These are phyloP conservation scores for Litchi chinensis DNA, from an alignment of 345 rosid genomes.

Conservation along the genomic window DNA sequence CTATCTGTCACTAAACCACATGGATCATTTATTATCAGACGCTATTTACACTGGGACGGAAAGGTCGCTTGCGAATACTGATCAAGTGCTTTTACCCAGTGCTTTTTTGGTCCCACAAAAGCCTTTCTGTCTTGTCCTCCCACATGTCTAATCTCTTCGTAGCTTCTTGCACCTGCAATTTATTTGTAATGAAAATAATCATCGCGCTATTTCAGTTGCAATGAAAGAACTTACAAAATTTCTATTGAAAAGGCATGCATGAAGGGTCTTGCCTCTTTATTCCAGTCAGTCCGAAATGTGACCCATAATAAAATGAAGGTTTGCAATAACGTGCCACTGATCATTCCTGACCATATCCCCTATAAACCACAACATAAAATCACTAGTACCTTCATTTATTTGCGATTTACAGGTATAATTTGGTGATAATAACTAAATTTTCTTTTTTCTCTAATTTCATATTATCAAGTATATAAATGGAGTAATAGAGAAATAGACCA, in stretches of 20 bases:
- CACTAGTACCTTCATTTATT: not conserved
- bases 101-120: not conserved
- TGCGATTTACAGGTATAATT: no score
- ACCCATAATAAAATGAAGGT: slow-evolving; percentile 64
- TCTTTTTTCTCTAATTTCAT: no score
- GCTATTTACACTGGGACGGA: no score
- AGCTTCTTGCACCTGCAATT: slow-evolving; percentile 44
- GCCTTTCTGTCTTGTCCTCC: slow-evolving; percentile 27
- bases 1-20: no score
- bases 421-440: no score
- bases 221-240: not conserved
- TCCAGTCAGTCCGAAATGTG: slow-evolving; percentile 64
- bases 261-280: slow-evolving; percentile 48
- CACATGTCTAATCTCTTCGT: slow-evolving; percentile 35
- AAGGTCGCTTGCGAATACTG: not conserved
- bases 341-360: slow-evolving; percentile 84
- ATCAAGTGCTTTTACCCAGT: not conserved
- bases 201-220: not conserved
- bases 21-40: no score
- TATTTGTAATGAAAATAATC: not conserved
- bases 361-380: not conserved
- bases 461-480: no score
- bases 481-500: no score
- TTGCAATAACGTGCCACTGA: slow-evolving; percentile 62
- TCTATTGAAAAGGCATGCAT: not conserved